Base-by-base conservation (phyloP, 139 green algal species). In the Nannochloris sp. region DNA sequence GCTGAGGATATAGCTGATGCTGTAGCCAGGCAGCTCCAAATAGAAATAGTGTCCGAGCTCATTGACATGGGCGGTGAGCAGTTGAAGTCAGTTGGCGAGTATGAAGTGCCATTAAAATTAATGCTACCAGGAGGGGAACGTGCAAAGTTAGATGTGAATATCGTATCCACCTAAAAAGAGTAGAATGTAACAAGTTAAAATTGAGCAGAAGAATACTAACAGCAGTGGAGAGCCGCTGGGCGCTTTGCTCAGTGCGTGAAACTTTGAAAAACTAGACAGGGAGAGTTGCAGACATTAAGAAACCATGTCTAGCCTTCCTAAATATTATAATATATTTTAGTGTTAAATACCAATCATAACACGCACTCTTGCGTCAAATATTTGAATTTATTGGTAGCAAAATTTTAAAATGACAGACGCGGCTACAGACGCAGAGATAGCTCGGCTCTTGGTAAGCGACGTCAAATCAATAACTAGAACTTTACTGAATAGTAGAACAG, bases 61-160 rank as follows among this genome's bases (percentile, higher is more conserved):
- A 29, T 78, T 33, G 64, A 78, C 32, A 23, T 78, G 13, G 57
- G 32, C 2, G 47, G 34, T 13, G 71, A 78, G 23, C 34, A 12
- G 24, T 47, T 78, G 27, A 34, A 13, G 8, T 55, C 32, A 32
- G 56, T 65, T 24, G 71, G 71, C 0, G 71, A 78, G 25, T 78
- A 70, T 37, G 39, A 32, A n/a, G 47, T 78, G 58, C 71, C 71
- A 4, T 58, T 78, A 10, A 73, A 70, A 33, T 4, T 78, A 35
- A 29, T 67, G 23, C 37, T 61, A 47, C 51, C 61, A 29, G 36
- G 15, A 29, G 70, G 61, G 19, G 29, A 61, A 19, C 39, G 51
- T 19, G 70, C 45, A 13, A 3, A n/a, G 15, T 31, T 76, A 39
- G 54, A 72, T 8, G 51, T 71, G 23, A 67, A 30, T 25, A 31